phyloP scores from a whole-genome alignment of 164 flowering plant species.

The Vitis riparia region DNA sequence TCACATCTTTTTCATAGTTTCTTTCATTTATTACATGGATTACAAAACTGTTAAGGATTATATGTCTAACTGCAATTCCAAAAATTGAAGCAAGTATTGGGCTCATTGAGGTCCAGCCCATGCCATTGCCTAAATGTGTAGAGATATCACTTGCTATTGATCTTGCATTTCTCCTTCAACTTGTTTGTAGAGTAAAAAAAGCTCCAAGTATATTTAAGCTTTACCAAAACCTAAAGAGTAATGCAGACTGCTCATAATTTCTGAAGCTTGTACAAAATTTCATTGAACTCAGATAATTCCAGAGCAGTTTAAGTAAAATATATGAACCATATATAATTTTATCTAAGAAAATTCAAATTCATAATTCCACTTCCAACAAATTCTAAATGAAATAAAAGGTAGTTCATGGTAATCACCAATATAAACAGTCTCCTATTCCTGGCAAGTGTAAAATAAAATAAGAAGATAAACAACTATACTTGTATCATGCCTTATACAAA shows the following conservation, averaged over 20 bases:
- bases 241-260: neutral
- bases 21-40: neutral
- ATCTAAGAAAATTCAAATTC: too few species aligned
- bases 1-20: neutral
- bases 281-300: neutral
- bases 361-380: too few species aligned
- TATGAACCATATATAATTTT: too few species aligned
- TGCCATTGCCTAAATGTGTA: neutral
- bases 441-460: too few species aligned
- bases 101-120: neutral
- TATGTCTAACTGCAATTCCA: neutral
- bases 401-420: too few species aligned
- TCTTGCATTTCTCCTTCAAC: neutral
- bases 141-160: neutral
- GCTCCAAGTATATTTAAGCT: neutral
- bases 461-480: neutral
- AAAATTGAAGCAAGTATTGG: neutral
- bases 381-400: too few species aligned
- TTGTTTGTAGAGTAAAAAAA: neutral
- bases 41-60: neutral
- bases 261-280: neutral
- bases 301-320: neutral
- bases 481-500: neutral
- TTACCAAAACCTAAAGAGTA: neutral
- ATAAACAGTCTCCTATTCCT: too few species aligned